Percentiles rank a stretch among this genome's conserved stretches.
Conservation (phyloP, 805 yeast genomes). For the Yarrowia alimentaria region DNA sequence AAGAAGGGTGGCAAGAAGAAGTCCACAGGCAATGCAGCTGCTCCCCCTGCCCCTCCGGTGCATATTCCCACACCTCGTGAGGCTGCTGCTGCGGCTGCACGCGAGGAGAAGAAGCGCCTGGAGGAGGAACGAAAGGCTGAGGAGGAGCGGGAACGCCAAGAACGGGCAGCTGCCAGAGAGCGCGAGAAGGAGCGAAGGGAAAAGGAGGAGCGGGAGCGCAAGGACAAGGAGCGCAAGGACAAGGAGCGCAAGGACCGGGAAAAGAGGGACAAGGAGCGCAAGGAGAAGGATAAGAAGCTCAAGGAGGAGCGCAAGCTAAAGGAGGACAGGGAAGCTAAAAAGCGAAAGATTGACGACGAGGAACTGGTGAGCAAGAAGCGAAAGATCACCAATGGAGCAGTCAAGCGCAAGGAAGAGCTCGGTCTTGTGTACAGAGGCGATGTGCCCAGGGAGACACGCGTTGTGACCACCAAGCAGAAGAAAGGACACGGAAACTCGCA, state of each 20-base stretch:
- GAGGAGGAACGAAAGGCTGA: constrained; percentile 29
- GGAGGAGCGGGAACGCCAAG: constrained; percentile 30
- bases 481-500: no score
- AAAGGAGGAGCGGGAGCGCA: constrained; percentile 26
- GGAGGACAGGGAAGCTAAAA: constrained; percentile 15
- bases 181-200: constrained; percentile 30
- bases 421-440: constrained; percentile 12
- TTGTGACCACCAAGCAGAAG: no score
- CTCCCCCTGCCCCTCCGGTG: constrained; percentile 3
- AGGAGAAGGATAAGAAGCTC: constrained; percentile 11
- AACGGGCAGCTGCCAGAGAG: constrained; percentile 24
- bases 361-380: constrained; percentile 2
- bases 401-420: neutral
- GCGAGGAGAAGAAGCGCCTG: constrained; percentile 28
- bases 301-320: constrained; percentile 16
- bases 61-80: constrained; percentile 25
- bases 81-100: constrained; percentile 28
- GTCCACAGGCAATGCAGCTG: constrained; percentile 1
- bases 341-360: constrained; percentile 1
- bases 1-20: constrained; percentile 25
- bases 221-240: constrained; percentile 16
- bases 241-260: constrained; percentile 21
- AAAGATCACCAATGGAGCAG: neutral
- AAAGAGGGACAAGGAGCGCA: constrained; percentile 16
- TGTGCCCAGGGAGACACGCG: no score